A percentile compares a stretch with the other conserved stretches of the same genome.
These are phyloP conservation scores for Gamsiella multidivaricata DNA, from an alignment of 192 early-diverging fungal genomes.

Conservation along the genomic window DNA sequence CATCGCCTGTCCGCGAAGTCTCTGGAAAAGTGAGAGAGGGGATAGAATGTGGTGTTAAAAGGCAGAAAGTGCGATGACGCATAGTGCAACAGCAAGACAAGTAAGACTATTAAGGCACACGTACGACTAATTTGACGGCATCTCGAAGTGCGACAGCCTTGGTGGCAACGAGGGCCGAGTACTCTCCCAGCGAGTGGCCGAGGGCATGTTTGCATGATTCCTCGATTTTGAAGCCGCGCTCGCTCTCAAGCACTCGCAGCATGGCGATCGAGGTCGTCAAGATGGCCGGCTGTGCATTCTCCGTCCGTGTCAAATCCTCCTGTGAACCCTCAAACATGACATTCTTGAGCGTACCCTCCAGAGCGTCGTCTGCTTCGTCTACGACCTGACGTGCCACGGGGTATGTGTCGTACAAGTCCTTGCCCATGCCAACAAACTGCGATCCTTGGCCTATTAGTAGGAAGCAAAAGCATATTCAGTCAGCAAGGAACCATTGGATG, in stretches of 20 bases:
- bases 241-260: slow-evolving; percentile 83
- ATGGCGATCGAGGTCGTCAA: slow-evolving; percentile 91
- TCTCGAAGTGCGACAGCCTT: slow-evolving; percentile 75
- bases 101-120: slow-evolving; percentile 6
- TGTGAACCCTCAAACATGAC: slow-evolving; percentile 92
- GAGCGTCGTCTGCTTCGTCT: slow-evolving; percentile 90
- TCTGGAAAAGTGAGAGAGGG: slow-evolving; percentile 40
- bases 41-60: neutral
- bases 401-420: slow-evolving; percentile 83
- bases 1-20: slow-evolving; percentile 90
- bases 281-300: slow-evolving; percentile 93
- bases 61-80: no score
- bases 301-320: slow-evolving; percentile 68
- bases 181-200: slow-evolving; percentile 97
- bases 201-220: slow-evolving; percentile 82
- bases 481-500: no score
- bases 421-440: slow-evolving; percentile 93
- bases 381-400: slow-evolving; percentile 81
- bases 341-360: slow-evolving; percentile 74
- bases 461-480: neutral
- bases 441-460: slow-evolving; percentile 75
- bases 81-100: no score
- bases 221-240: slow-evolving; percentile 80
- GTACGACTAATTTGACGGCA: slow-evolving; percentile 85
- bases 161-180: slow-evolving; percentile 79